A percentile compares a stretch with the other conserved stretches of the same genome.
phyloP scores from a whole-genome alignment of 257 asterid species.

The Hygrophila difformis region DNA sequence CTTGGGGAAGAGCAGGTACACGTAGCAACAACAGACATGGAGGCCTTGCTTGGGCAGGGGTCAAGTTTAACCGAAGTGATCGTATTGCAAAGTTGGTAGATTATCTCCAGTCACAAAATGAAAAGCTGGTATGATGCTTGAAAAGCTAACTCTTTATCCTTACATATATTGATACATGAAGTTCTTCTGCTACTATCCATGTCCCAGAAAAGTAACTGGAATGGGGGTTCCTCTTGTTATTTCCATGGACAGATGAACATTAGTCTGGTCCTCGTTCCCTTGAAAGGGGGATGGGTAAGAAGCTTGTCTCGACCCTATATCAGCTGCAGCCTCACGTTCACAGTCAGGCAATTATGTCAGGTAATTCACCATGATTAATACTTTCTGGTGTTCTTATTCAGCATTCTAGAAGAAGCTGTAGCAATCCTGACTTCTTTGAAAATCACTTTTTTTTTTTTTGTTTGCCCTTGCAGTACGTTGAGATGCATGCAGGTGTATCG shows the following conservation, averaged over 20 bases:
- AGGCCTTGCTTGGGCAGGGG: constrained; percentile 37
- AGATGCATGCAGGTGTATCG: constrained; percentile 60
- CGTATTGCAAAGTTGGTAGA: constrained; percentile 58
- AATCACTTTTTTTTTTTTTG: background rate
- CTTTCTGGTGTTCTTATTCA: background rate
- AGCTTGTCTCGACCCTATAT: constrained; percentile 74
- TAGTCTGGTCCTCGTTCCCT: constrained; percentile 52
- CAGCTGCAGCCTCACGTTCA: constrained; percentile 52
- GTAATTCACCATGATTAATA: constrained; percentile 19
- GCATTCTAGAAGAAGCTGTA: background rate
- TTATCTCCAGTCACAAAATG: constrained; percentile 43
- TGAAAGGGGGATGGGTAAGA: constrained; percentile 56
- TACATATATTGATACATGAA: background rate
- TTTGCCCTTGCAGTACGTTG: constrained; percentile 55
- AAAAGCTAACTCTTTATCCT: background rate
- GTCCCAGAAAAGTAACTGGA: background rate
- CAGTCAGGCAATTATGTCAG: constrained; percentile 71
- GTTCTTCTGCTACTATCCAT: background rate
- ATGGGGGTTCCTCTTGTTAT: constrained; percentile 1
- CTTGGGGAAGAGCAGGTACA: constrained; percentile 92
- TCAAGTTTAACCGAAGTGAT: constrained; percentile 34
- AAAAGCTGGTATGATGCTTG: constrained; percentile 28
- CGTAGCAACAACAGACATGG: constrained; percentile 69
- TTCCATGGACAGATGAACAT: constrained; percentile 52
- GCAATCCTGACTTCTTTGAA: constrained; percentile 8